These are phyloP conservation scores for Vairimorpha necatrix DNA, from an alignment of 371 early-diverging fungal species.

Conservation along the genomic window DNA sequence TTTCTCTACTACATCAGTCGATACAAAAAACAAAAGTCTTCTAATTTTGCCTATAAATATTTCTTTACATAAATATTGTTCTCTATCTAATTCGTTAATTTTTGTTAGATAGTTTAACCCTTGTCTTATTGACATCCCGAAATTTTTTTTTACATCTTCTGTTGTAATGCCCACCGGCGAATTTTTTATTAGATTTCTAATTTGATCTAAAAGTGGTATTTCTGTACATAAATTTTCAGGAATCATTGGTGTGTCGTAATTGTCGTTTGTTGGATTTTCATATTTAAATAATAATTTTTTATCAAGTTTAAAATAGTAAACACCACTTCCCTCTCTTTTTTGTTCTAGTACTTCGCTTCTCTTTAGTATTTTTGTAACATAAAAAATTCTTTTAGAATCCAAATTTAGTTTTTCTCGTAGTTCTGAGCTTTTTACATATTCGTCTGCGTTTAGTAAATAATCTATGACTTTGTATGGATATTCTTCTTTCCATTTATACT, in stretches of 20 bases:
- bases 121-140: slow-evolving; percentile 36
- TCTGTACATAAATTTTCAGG: slow-evolving; percentile 1
- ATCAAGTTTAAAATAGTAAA: neutral
- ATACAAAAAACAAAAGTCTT: neutral
- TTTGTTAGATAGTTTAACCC: slow-evolving; percentile 31
- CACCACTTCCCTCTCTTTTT: neutral
- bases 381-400: slow-evolving; percentile 3
- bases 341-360: neutral
- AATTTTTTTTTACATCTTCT: slow-evolving; percentile 30
- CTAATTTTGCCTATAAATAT: slow-evolving; percentile 14
- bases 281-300: neutral
- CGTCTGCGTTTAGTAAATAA: neutral
- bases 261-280: neutral
- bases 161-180: slow-evolving; percentile 25
- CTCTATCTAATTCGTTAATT: slow-evolving; percentile 23
- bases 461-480: slow-evolving; percentile 6
- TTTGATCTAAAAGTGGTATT: slow-evolving; percentile 31
- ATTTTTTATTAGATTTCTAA: slow-evolving; percentile 15
- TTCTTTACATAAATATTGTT: neutral
- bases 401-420: neutral
- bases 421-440: slow-evolving; percentile 4
- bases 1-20: neutral
- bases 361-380: neutral
- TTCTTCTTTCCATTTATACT: slow-evolving; percentile 2
- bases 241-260: neutral